A percentile compares a stretch with the other conserved stretches of the same genome.
Evolutionary conservation across 345 rosid species (phyloP).

Genomic region (Carallia brachiata): DNA sequence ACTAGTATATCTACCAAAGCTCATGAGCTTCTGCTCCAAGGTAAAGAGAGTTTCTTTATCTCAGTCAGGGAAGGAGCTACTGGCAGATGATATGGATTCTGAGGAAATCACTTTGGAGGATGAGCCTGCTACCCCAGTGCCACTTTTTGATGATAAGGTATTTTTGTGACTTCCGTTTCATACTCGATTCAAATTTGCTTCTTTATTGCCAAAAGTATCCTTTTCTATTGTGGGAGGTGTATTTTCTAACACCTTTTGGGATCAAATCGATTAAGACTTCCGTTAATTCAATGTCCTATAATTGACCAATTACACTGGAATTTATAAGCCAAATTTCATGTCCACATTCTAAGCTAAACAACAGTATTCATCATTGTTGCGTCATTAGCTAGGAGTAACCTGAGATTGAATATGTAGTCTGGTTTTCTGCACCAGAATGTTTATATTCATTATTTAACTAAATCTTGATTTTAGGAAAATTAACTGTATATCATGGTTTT

Average conservation of each 20-base stretch:
- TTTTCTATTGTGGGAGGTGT: background rate
- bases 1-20: slow-evolving; percentile 1
- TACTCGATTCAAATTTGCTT: background rate
- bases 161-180: background rate
- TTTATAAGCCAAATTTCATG: too few species aligned
- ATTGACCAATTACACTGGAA: too few species aligned
- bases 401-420: too few species aligned
- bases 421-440: too few species aligned
- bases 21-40: background rate
- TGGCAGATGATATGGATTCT: background rate
- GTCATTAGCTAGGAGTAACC: too few species aligned
- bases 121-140: background rate
- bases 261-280: background rate
- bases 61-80: background rate
- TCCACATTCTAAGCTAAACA: too few species aligned
- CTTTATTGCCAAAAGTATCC: background rate
- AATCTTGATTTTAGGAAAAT: too few species aligned
- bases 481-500: background rate
- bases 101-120: background rate
- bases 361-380: too few species aligned
- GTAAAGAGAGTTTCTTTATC: background rate
- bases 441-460: too few species aligned
- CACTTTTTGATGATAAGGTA: slow-evolving; percentile 11
- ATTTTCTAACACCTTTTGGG: too few species aligned
- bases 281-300: background rate